Percentiles rank a stretch among this genome's conserved stretches.
Conservation (phyloP, 768 basidiomycete genomes). For the Gloeostereum incarnatum region DNA sequence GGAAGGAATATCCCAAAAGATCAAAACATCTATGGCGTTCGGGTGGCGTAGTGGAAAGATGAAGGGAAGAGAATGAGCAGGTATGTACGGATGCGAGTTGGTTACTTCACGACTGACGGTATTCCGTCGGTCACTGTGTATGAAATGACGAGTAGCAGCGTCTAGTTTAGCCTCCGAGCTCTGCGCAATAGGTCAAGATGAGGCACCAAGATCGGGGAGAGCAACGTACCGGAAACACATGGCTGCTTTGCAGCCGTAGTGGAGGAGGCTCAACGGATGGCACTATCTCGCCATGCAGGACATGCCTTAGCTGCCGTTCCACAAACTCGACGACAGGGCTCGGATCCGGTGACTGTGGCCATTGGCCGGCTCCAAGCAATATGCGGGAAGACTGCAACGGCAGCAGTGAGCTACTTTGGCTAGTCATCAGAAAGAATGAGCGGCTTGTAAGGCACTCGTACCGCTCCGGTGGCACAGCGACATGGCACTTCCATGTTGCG, state of each 20-base stretch:
- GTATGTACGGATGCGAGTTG: slow-evolving; percentile 46
- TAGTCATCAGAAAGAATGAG: no score
- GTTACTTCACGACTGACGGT: slow-evolving; percentile 23
- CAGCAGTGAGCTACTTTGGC: slow-evolving; percentile 28
- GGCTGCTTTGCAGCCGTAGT: slow-evolving; percentile 6
- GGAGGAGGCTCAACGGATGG: slow-evolving; percentile 5
- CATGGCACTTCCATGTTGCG: slow-evolving; percentile 52
- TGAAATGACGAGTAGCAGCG: slow-evolving; percentile 30
- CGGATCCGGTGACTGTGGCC: slow-evolving; percentile 25
- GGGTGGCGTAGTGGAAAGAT: slow-evolving; percentile 84
- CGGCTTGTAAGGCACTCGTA: slow-evolving; percentile 35
- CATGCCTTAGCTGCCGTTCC: slow-evolving; percentile 32
- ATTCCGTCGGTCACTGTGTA: slow-evolving; percentile 42
- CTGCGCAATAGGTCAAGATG: no score
- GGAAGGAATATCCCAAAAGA: slow-evolving; percentile 69
- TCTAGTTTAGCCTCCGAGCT: slow-evolving; percentile 11
- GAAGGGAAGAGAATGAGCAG: slow-evolving; percentile 32
- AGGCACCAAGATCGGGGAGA: no score
- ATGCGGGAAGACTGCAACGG: slow-evolving; percentile 40
- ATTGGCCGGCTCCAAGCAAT: slow-evolving; percentile 29
- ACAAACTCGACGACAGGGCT: slow-evolving; percentile 42
- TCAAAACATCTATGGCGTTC: slow-evolving; percentile 54
- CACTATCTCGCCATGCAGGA: slow-evolving; percentile 40
- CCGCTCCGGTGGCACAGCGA: slow-evolving; percentile 22
- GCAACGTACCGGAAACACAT: no score